Conservation (phyloP, 2,329 filamentous ascomycete species). For the Fusarium sp. region DNA sequence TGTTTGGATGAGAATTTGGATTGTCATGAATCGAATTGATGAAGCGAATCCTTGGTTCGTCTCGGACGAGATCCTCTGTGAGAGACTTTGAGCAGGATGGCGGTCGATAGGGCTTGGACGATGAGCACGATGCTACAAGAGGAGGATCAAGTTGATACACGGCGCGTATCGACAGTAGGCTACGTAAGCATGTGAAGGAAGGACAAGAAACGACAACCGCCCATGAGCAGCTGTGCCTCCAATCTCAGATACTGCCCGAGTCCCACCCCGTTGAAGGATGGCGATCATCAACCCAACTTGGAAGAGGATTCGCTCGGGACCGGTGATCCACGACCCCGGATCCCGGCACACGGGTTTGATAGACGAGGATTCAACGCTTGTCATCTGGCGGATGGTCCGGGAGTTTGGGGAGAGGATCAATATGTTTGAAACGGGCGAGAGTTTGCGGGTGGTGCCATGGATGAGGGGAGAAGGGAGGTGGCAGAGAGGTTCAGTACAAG, state of each 20-base stretch:
- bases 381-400: not conserved
- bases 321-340: not conserved
- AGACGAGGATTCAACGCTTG: conserved; percentile 1
- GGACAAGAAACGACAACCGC: not conserved
- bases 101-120: not conserved
- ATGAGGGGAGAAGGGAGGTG: conserved; percentile 15
- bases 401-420: not conserved
- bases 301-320: conserved; percentile 5
- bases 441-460: not conserved
- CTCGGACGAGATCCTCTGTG: not conserved
- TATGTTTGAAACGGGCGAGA: conserved; percentile 13
- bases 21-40: not conserved
- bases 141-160: conserved; percentile 17
- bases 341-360: conserved; percentile 1
- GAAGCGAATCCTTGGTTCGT: conserved; percentile 13
- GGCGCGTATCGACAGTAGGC: conserved; percentile 5
- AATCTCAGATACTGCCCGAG: not conserved
- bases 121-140: conserved; percentile 2
- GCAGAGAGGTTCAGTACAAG: conserved; percentile 12
- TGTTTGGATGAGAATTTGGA: not conserved
- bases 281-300: conserved; percentile 7
- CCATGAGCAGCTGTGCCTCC: not conserved
- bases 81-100: not conserved
- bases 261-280: not conserved
- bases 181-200: conserved; percentile 13